Evolutionary conservation across 2,329 filamentous ascomycete genomes (phyloP), one percentile per base, ranked within the genome.

Genomic region (Phialophora expanda): DNA sequence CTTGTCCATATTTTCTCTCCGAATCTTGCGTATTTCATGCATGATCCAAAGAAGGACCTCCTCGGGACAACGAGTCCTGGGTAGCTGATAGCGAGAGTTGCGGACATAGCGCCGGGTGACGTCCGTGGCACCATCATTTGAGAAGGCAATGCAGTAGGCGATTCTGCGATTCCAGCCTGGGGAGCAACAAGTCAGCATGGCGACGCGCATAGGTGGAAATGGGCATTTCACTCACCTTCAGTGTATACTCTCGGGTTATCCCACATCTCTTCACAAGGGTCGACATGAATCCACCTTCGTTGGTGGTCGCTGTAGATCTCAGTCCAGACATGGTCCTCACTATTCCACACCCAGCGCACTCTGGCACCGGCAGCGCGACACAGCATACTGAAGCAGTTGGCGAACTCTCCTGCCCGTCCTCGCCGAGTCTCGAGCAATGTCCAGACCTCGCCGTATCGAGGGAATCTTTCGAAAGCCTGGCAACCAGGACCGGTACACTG

Each of bases 371-470:
- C 88, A 4, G 95, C 95, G 66, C 94, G 88, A 82, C 94, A 98
- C 60, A 99, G 85, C 95, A 98, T 98, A 80, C 90, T 94, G 81
- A 99, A 99, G 84, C 93, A 97, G 80, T 97, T 98, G 71, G 92
- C 93, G 93, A 95, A 98, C 81, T 99, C 95, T 68, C 95, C 95
- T 67, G 90, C 90, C 72, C 95, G 89, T 41, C 95, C 95, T 72
- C 90, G 86, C 72, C 91, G 85, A 30, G 92, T 96, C 77, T 97
- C 90, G 51, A 99, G 82, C 67, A 98, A 80, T 58, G 93, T 89
- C 89, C 96, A 98, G 28, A 97, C 94, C 76, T 99, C 94, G 66
- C 92, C 94, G 77, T 97, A 98, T 67, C 95, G 87, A 46, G 95
- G 93, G 72, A 97, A 99, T 69, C 94, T 88, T 78, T 97, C 94